Base-by-base conservation (phyloP, 1,284 basidiomycete genomes). In the Amylostereum areolatum region DNA sequence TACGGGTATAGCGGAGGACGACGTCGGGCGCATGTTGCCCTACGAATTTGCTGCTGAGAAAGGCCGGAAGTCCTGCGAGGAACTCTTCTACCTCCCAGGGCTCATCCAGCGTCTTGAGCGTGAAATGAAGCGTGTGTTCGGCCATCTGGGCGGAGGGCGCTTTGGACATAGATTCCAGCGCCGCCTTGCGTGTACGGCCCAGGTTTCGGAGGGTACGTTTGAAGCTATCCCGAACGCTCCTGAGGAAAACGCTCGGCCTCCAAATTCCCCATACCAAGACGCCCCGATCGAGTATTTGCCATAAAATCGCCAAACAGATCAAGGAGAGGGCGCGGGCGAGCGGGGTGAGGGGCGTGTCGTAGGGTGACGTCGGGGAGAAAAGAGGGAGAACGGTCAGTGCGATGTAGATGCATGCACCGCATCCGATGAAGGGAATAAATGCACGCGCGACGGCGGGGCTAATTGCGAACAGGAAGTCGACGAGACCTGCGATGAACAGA, bases 291-390 rank as follows among this genome's bases (percentile, higher is more conserved):
- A 12, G 27, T 25, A 39, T 39, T 18, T 18, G 18, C 18, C 18
- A 18, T 18, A 18, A 18, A 18, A 18, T 18, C 18, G 18, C 18
- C 18, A 18, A 18, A 18, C 18, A 18, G 18, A 18, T 18, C 18
- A 18, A 18, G 18, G 18, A 18, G 18, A 18, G 18, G 18, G 18
- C 18, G 18, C 18, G 18, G 18, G 18, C 4, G 27, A n/a, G 11
- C 8, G 10, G 10, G 3, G 50, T 47, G 31, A 51, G 40, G 4
- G 50, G 50, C 1, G 50, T 47, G 18, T 51, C 35, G 43, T 47
- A 51, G 3, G 50, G 50, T 11, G 40, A 47, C 8, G 30, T 30
- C 1, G 33, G 50, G 29, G 24, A 46, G 4, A 47, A 12, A 29
- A 47, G 5, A 30, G 46, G 46, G 12, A 47, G 11, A 24, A 41